Conservation (phyloP, 1,284 basidiomycete genomes). For the Trametes versicolor region DNA sequence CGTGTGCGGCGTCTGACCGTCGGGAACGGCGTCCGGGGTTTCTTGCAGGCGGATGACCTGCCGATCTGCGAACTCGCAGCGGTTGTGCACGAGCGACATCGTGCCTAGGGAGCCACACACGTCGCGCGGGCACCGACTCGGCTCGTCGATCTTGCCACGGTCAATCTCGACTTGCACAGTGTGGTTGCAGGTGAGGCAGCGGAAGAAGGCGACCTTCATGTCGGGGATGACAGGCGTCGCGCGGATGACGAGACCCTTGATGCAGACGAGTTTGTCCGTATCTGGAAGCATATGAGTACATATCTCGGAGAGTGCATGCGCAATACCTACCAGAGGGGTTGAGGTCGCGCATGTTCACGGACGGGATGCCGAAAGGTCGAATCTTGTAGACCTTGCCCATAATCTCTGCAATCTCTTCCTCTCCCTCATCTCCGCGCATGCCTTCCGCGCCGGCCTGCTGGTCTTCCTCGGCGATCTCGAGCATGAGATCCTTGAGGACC, state of each 20-base stretch:
- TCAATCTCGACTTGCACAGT: slow-evolving; percentile 96
- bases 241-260: slow-evolving; percentile 97
- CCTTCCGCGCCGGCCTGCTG: slow-evolving; percentile 72
- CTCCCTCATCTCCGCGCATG: slow-evolving; percentile 76
- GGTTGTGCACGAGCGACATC: slow-evolving; percentile 97
- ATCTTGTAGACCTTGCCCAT: slow-evolving; percentile 90
- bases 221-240: slow-evolving; percentile 98
- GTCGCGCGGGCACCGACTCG: slow-evolving; percentile 90
- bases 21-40: slow-evolving; percentile 97
- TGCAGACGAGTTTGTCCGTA: slow-evolving; percentile 94
- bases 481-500: slow-evolving; percentile 90
- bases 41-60: slow-evolving; percentile 97
- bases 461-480: slow-evolving; percentile 84
- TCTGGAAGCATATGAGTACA: slow-evolving; percentile 57
- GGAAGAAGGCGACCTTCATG: slow-evolving; percentile 99
- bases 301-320: background rate
- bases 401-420: slow-evolving; percentile 84
- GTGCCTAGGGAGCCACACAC: slow-evolving; percentile 89
- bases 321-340: slow-evolving; percentile 82
- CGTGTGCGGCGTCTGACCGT: slow-evolving; percentile 98
- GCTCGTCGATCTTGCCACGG: slow-evolving; percentile 95
- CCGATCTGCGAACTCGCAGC: slow-evolving; percentile 94
- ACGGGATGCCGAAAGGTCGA: slow-evolving; percentile 85
- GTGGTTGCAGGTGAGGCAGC: slow-evolving; percentile 95
- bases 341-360: slow-evolving; percentile 91